Conservation (phyloP, 495 filamentous ascomycete genomes). For the Parathielavia hyrcaniae region DNA sequence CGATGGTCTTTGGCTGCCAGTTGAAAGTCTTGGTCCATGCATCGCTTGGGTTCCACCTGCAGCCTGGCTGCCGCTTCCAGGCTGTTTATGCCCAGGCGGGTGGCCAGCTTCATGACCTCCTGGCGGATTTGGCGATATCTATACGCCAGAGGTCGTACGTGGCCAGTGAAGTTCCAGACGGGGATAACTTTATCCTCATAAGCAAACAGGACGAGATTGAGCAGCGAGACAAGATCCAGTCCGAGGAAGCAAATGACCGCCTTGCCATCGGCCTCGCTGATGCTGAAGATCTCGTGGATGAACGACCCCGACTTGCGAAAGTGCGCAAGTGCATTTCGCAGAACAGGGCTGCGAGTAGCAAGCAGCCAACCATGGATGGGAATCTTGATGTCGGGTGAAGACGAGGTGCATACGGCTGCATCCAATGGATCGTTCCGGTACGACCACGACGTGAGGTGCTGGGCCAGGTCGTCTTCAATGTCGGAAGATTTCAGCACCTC, state of each 20-base stretch:
- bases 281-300: slow-evolving; percentile 51
- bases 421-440: slow-evolving; percentile 39
- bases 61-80: slow-evolving; percentile 70
- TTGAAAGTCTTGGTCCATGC: slow-evolving; percentile 61
- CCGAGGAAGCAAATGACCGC: slow-evolving; percentile 54
- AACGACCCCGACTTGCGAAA: slow-evolving; percentile 39
- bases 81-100: slow-evolving; percentile 55
- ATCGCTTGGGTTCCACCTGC: slow-evolving; percentile 57
- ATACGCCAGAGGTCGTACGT: slow-evolving; percentile 53
- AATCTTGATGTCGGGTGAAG: slow-evolving; percentile 57
- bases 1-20: slow-evolving; percentile 56
- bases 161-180: slow-evolving; percentile 70
- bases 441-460: slow-evolving; percentile 36
- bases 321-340: slow-evolving; percentile 56
- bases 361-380: slow-evolving; percentile 82
- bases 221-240: slow-evolving; percentile 64
- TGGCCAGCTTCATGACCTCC: slow-evolving; percentile 76
- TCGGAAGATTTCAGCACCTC: slow-evolving; percentile 50
- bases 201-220: slow-evolving; percentile 72
- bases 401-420: slow-evolving; percentile 47
- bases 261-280: slow-evolving; percentile 48
- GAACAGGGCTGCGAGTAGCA: slow-evolving; percentile 59
- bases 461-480: slow-evolving; percentile 50
- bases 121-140: slow-evolving; percentile 70
- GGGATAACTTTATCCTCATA: slow-evolving; percentile 79